Base-by-base conservation (phyloP, 345 rosid genomes). In the Hibiscus trionum region DNA sequence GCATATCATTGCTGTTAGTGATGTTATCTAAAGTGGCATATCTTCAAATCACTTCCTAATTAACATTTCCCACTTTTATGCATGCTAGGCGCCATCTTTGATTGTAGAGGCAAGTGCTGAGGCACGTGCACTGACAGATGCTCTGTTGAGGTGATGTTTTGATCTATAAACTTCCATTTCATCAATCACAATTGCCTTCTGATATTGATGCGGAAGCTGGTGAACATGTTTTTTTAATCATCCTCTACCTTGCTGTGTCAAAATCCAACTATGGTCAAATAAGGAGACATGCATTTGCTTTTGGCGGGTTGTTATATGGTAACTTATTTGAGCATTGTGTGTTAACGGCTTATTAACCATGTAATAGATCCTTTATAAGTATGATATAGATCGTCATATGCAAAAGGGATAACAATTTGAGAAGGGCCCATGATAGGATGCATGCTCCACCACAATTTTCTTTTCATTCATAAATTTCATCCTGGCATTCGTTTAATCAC, bases 71-170 rank as follows among this genome's bases (percentile, higher is more conserved):
- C 56, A 15, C 21, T 68, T 79, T 69, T 72, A 66, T 77, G 35
- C 77, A 67, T 69, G 77, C 64, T 69, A 91, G 98, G 96, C 96
- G 73, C 97, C 96, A 52, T 84, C 85, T 78, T 81, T 94, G 82
- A 91, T 94, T 61, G 90, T 87, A 63, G 94, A 91, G 85, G 93
- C 87, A 73, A 91, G 93, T 84, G 79, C 76, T 46, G 98, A 94
- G 77, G 91, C 93, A 35, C 90, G 88, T 79, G 86, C 82, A 21
- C 73, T 94, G 64, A 81, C 90, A 4, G 94, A 90, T 80, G 88
- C 94, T 4, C 83, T 93, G 61, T 78, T 93, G 79, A 88, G 98
- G 98, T 91, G 79, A 83, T 57, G 64, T 74, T 35, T 76, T 60
- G 69, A 17, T 77, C 24, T 55, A 61, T 62, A 33, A 31, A 11